Conservation (phyloP, 306 rosid species). For the Prunus armeniaca region DNA sequence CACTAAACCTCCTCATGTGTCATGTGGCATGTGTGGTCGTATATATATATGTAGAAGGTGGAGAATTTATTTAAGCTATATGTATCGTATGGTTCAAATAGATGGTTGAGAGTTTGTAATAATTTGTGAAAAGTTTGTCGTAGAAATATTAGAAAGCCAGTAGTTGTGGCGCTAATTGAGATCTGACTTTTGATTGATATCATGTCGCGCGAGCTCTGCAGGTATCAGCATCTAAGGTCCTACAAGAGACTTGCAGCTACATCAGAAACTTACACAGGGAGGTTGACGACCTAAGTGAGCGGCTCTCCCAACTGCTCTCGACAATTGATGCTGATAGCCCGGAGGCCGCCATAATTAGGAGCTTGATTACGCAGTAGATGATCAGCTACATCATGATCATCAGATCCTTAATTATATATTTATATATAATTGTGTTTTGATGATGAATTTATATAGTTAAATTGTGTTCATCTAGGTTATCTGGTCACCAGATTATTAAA, state of each 20-base stretch:
- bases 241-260: slow-evolving; percentile 97
- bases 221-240: slow-evolving; percentile 99
- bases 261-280: slow-evolving; percentile 85
- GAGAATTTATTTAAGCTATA: background rate
- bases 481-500: background rate
- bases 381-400: background rate
- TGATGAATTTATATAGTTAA: slow-evolving; percentile 16
- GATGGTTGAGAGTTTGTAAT: background rate
- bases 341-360: slow-evolving; percentile 89
- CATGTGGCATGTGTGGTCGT: background rate
- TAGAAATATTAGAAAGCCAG: background rate
- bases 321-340: slow-evolving; percentile 91
- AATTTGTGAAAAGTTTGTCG: background rate
- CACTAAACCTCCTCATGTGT: background rate
- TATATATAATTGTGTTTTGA: background rate
- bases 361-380: slow-evolving; percentile 71
- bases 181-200: background rate
- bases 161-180: slow-evolving; percentile 2
- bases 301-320: slow-evolving; percentile 81
- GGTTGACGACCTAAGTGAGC: slow-evolving; percentile 86
- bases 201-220: slow-evolving; percentile 15
- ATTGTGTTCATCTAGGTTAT: slow-evolving; percentile 14
- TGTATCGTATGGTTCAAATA: too few species aligned
- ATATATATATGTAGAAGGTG: background rate
- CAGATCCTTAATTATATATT: background rate